Percentiles rank a stretch among this genome's conserved stretches.
Conservation (phyloP, 2,329 filamentous ascomycete genomes). For the Botrytis squamosa region DNA sequence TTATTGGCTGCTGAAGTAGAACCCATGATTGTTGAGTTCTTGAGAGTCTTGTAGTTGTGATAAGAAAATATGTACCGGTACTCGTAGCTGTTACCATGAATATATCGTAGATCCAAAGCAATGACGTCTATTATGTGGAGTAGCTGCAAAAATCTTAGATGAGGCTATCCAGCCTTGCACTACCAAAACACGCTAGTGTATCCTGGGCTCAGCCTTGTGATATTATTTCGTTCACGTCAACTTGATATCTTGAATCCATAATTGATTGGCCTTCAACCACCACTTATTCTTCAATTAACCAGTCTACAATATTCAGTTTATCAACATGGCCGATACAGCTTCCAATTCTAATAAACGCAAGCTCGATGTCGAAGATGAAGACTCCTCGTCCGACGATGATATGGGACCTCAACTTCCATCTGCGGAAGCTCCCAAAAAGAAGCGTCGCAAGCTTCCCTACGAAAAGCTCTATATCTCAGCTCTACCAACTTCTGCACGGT, state of each 20-base stretch:
- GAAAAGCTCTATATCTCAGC: slow-evolving; percentile 94
- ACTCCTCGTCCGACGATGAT: slow-evolving; percentile 77
- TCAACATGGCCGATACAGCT: slow-evolving; percentile 41
- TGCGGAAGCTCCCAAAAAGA: slow-evolving; percentile 78
- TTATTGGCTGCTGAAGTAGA: slow-evolving; percentile 7
- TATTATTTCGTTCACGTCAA: slow-evolving; percentile 9
- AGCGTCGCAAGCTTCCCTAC: slow-evolving; percentile 84
- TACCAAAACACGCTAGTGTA: not conserved
- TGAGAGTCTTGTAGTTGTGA: not conserved
- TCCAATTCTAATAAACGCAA: slow-evolving; percentile 52
- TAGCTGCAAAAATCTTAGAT: not conserved
- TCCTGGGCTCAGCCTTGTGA: slow-evolving; percentile 15
- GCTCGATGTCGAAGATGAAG: slow-evolving; percentile 36
- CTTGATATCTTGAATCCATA: not conserved
- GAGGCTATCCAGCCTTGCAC: slow-evolving; percentile 1
- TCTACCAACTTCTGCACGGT: slow-evolving; percentile 75
- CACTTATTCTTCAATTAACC: not conserved
- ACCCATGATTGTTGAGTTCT: not conserved
- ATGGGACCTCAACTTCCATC: slow-evolving; percentile 91
- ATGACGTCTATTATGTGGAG: slow-evolving; percentile 8
- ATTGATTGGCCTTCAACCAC: not conserved
- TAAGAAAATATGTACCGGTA: not conserved
- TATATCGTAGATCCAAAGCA: not conserved
- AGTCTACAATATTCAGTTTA: not conserved
- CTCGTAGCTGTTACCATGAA: not conserved